Conservation (phyloP, 257 asterid genomes). For the Mentha longifolia region DNA sequence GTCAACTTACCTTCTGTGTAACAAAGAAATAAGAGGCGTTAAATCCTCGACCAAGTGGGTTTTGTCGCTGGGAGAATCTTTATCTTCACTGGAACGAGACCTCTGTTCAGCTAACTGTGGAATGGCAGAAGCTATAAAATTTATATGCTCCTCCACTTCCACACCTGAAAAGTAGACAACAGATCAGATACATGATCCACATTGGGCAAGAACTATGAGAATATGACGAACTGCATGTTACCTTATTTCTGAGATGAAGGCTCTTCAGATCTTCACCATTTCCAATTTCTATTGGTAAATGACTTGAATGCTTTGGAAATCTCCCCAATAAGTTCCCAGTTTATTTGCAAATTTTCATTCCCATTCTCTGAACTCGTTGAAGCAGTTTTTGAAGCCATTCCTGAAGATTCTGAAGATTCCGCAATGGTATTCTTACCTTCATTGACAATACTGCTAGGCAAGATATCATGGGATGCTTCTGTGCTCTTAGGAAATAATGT, state of each 20-base stretch:
- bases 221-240: constrained; percentile 24
- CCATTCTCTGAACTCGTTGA: constrained; percentile 15
- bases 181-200: not conserved
- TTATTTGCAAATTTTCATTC: constrained; percentile 7
- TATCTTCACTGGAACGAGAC: constrained; percentile 27
- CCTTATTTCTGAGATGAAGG: constrained; percentile 41
- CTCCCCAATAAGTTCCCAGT: constrained; percentile 40
- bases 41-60: not conserved
- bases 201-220: not conserved
- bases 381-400: no score
- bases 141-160: not conserved
- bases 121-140: constrained; percentile 11
- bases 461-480: not conserved
- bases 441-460: not conserved
- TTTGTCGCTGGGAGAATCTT: constrained; percentile 1
- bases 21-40: not conserved
- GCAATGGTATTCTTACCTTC: not conserved
- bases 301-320: not conserved
- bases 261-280: not conserved
- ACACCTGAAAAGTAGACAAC: constrained; percentile 28
- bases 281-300: no score
- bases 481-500: constrained; percentile 40
- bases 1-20: constrained; percentile 12
- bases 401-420: not conserved
- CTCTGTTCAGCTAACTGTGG: not conserved